Evolutionary conservation across 192 early-diverging fungal species (phyloP).

Genomic region (Coemansia sp.): DNA sequence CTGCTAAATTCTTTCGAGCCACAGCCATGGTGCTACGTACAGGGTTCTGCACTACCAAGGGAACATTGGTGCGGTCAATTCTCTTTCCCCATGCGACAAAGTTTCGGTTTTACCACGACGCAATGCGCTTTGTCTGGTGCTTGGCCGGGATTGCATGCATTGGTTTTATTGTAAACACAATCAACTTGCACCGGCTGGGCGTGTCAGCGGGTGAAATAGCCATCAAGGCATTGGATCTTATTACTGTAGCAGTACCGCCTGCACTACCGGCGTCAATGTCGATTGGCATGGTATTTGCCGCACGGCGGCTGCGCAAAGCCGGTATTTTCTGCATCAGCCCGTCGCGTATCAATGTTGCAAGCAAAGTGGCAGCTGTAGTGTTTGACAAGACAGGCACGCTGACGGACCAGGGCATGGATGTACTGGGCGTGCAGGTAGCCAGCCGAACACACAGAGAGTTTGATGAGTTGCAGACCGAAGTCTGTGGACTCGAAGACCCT

Average conservation of each 20-base stretch:
- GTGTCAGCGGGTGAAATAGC: constrained; percentile 72
- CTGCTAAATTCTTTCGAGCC: neutral
- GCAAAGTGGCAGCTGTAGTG: constrained; percentile 89
- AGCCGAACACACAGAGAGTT: constrained; percentile 36
- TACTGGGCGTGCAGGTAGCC: constrained; percentile 74
- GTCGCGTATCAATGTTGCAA: constrained; percentile 92
- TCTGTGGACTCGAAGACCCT: neutral
- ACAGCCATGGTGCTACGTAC: constrained; percentile 86
- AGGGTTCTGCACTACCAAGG: constrained; percentile 95
- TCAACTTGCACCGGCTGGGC: constrained; percentile 80
- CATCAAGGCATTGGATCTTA: constrained; percentile 85
- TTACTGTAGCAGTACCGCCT: constrained; percentile 94
- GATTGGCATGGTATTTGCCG: constrained; percentile 95
- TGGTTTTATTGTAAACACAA: constrained; percentile 79
- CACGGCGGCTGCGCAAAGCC: constrained; percentile 69
- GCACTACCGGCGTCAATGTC: constrained; percentile 96
- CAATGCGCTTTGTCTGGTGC: constrained; percentile 91
- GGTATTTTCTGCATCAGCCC: constrained; percentile 92
- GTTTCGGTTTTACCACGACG: constrained; percentile 93
- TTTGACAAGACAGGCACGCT: constrained; percentile 99
- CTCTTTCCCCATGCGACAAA: constrained; percentile 91
- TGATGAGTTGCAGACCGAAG: constrained; percentile 23
- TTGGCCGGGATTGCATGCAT: constrained; percentile 75
- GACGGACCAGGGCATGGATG: constrained; percentile 91
- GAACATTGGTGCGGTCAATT: constrained; percentile 88